Conservation (phyloP, 257 asterid species). For the Solanum pinnatisectum region DNA sequence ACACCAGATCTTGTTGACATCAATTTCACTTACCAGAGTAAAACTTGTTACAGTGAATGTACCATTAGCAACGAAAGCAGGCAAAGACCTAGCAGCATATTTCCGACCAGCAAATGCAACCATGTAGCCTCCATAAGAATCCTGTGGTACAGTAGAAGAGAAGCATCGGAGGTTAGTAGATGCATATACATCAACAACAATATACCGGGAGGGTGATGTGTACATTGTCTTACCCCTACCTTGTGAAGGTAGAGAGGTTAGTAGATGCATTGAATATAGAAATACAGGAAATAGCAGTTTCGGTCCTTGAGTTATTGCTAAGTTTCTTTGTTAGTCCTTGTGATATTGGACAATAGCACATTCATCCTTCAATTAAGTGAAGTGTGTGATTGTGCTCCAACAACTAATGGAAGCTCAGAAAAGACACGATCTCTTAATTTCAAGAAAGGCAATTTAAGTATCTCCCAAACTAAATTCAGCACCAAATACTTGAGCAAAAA, state of each 20-base stretch:
- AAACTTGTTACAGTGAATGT: conserved; percentile 76
- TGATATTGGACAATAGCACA: background rate
- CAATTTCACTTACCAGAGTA: conserved; percentile 60
- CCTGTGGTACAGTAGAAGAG: conserved; percentile 29
- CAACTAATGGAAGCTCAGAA: background rate
- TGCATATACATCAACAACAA: background rate
- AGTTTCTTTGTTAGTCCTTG: background rate
- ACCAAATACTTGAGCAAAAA: background rate
- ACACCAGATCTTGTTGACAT: background rate
- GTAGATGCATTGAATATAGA: background rate
- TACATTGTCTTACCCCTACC: background rate
- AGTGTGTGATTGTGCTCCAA: background rate
- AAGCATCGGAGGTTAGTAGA: background rate
- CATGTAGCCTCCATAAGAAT: conserved; percentile 83
- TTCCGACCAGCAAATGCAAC: conserved; percentile 95
- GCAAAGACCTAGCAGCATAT: conserved; percentile 83
- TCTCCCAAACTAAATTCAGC: background rate
- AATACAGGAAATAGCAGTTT: background rate
- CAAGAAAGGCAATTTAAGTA: background rate
- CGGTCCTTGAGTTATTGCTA: background rate
- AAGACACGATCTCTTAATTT: background rate
- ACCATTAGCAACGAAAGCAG: conserved; percentile 70
- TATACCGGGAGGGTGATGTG: background rate
- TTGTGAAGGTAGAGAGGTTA: background rate
- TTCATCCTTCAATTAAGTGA: background rate